Evolutionary conservation across 2,329 filamentous ascomycete genomes (phyloP).

Genomic region (Fusarium zealandicum): DNA sequence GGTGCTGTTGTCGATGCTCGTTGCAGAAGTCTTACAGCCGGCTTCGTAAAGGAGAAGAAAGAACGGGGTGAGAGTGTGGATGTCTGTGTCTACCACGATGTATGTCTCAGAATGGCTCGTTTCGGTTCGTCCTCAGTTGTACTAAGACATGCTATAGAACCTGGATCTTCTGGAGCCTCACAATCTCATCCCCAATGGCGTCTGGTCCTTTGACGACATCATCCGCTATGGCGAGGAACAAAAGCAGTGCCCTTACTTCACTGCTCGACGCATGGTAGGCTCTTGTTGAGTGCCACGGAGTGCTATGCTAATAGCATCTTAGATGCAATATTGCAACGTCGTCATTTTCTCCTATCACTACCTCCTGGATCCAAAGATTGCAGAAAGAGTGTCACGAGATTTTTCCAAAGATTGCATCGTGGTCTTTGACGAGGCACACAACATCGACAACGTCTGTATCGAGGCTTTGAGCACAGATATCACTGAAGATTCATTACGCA

Average conservation of each 20-base stretch:
- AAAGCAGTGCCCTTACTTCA: conserved; percentile 98
- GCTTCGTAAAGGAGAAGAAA: conserved; percentile 98
- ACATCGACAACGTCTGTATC: conserved; percentile 99
- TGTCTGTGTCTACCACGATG: conserved; percentile 93
- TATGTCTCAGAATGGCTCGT: conserved; percentile 48
- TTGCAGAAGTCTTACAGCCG: conserved; percentile 92
- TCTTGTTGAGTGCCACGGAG: neutral
- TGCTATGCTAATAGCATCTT: conserved; percentile 12
- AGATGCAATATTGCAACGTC: conserved; percentile 99
- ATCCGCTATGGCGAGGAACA: conserved; percentile 90
- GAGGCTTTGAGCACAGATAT: conserved; percentile 96
- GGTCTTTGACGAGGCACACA: conserved; percentile 98
- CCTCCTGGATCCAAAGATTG: conserved; percentile 95
- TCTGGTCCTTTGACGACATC: conserved; percentile 93
- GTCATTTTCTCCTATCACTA: conserved; percentile 99
- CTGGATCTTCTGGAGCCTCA: conserved; percentile 93
- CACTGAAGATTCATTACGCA: conserved; percentile 91
- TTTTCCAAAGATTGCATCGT: conserved; percentile 98
- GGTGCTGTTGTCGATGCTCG: conserved; percentile 93
- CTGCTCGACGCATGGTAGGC: conserved; percentile 85
- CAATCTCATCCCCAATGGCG: conserved; percentile 90
- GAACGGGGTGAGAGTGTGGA: conserved; percentile 94
- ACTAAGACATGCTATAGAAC: conserved; percentile 62
- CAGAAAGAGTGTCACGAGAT: conserved; percentile 92
- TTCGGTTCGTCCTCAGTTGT: neutral